A percentile compares a stretch with the other conserved stretches of the same genome.
Evolutionary conservation across 176 grass and related monocot genomes (phyloP).

Genomic region (Triticum turgidum): DNA sequence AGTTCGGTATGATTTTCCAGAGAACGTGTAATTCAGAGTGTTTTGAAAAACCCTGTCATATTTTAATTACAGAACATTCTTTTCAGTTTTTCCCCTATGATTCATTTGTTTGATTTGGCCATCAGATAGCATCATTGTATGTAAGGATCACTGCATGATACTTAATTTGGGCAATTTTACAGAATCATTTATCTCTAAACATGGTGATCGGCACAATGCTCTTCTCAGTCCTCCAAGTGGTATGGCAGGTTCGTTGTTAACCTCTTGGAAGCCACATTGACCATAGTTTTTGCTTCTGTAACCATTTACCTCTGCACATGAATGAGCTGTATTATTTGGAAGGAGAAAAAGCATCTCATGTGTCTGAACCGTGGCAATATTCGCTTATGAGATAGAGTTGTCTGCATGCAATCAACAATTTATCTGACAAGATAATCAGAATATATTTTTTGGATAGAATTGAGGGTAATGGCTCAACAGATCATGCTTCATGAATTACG

Average conservation of each 20-base stretch:
- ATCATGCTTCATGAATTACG: neutral
- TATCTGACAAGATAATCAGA: neutral
- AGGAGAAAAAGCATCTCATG: neutral
- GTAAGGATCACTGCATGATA: neutral
- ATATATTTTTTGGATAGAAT: neutral
- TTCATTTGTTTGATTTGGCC: constrained; percentile 17
- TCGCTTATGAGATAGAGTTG: neutral
- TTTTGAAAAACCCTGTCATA: neutral
- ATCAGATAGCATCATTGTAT: constrained; percentile 5
- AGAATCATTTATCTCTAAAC: constrained; percentile 65
- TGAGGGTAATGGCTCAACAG: neutral
- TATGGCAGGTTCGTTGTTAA: constrained; percentile 81
- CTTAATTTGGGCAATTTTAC: constrained; percentile 37
- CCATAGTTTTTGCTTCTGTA: neutral
- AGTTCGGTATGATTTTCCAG: neutral
- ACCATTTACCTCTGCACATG: neutral
- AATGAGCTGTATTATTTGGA: neutral
- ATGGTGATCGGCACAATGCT: constrained; percentile 92
- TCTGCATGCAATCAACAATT: neutral
- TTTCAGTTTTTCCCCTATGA: neutral
- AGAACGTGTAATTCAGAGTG: neutral
- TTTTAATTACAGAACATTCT: neutral
- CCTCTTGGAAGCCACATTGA: neutral
- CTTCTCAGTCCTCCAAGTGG: constrained; percentile 89
- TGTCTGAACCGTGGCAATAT: neutral